Evolutionary conservation across 148 eudicot species (phyloP).

Genomic region (Vaccinium myrtillus): DNA sequence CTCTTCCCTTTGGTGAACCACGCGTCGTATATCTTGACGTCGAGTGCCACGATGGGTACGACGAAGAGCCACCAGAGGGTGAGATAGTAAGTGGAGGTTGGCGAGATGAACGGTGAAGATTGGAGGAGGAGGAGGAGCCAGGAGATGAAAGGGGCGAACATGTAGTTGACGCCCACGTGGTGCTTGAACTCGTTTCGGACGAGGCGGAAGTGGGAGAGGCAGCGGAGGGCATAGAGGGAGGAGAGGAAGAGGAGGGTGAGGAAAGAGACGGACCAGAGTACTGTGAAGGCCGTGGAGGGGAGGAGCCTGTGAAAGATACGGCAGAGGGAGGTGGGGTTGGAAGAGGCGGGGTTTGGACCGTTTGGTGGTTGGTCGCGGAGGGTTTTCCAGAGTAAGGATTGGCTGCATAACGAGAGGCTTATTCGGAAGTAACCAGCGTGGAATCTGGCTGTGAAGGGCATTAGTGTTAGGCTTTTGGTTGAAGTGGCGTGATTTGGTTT

Average conservation of each 20-base stretch:
- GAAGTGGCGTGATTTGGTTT: neutral
- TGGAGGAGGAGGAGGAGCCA: slow-evolving; percentile 61
- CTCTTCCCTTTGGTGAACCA: slow-evolving; percentile 49
- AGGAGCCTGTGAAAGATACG: slow-evolving; percentile 25
- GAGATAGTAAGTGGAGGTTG: slow-evolving; percentile 8
- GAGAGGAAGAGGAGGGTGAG: slow-evolving; percentile 16
- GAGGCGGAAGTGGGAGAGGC: slow-evolving; percentile 30
- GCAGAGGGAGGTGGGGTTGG: slow-evolving; percentile 15
- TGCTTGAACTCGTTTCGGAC: slow-evolving; percentile 53
- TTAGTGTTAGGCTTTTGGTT: neutral
- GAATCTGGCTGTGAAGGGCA: slow-evolving; percentile 19
- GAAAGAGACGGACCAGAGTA: slow-evolving; percentile 43
- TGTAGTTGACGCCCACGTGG: slow-evolving; percentile 66
- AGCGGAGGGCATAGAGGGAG: slow-evolving; percentile 30
- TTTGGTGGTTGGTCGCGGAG: slow-evolving; percentile 28
- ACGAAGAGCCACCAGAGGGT: slow-evolving; percentile 44
- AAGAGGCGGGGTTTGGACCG: neutral
- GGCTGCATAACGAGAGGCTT: slow-evolving; percentile 43
- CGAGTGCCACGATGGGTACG: slow-evolving; percentile 39
- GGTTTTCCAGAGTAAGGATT: slow-evolving; percentile 48
- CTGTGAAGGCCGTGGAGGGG: slow-evolving; percentile 26
- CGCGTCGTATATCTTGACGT: slow-evolving; percentile 47
- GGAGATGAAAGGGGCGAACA: slow-evolving; percentile 72
- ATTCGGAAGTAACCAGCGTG: slow-evolving; percentile 53
- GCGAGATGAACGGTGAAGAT: slow-evolving; percentile 44